Percentiles rank a stretch among this genome's conserved stretches.
phyloP scores from a whole-genome alignment of 768 basidiomycete species.

The Psilocybe azurescens region DNA sequence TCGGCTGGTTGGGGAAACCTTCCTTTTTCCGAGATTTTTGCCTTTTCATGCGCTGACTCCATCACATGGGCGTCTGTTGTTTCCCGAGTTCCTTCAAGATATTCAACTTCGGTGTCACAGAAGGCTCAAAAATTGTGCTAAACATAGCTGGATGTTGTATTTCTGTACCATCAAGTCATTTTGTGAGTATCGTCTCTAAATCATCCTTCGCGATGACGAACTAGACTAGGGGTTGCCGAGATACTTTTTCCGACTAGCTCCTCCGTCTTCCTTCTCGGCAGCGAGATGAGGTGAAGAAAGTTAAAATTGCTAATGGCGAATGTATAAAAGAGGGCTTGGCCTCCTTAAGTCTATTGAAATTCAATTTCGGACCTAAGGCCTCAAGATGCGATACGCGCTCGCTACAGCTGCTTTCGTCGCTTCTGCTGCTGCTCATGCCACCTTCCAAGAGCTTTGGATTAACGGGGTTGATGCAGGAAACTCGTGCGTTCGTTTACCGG shows the following conservation, averaged over 20 bases:
- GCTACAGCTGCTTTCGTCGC: slow-evolving; percentile 39
- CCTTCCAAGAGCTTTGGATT: slow-evolving; percentile 60
- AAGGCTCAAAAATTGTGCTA: neutral
- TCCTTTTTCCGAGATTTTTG: slow-evolving; percentile 12
- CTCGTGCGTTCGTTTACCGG: slow-evolving; percentile 50
- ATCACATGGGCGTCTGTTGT: slow-evolving; percentile 7
- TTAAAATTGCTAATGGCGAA: neutral
- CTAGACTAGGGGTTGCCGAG: neutral
- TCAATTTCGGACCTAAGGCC: slow-evolving; percentile 1
- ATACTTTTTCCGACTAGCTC: neutral
- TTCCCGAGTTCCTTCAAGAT: slow-evolving; percentile 6
- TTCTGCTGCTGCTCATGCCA: slow-evolving; percentile 52
- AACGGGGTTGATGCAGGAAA: slow-evolving; percentile 52
- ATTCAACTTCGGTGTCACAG: neutral
- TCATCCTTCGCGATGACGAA: neutral
- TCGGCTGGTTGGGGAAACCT: neutral
- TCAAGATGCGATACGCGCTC: slow-evolving; percentile 36
- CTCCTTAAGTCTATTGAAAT: neutral
- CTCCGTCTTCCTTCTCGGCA: neutral
- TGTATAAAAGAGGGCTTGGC: neutral
- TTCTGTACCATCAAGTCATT: neutral
- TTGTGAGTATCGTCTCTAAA: neutral
- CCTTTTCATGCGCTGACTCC: neutral
- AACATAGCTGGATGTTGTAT: neutral
- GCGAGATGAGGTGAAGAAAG: neutral